Conservation (phyloP, 352 stramenopile species). For the Pythium brachiatum region DNA sequence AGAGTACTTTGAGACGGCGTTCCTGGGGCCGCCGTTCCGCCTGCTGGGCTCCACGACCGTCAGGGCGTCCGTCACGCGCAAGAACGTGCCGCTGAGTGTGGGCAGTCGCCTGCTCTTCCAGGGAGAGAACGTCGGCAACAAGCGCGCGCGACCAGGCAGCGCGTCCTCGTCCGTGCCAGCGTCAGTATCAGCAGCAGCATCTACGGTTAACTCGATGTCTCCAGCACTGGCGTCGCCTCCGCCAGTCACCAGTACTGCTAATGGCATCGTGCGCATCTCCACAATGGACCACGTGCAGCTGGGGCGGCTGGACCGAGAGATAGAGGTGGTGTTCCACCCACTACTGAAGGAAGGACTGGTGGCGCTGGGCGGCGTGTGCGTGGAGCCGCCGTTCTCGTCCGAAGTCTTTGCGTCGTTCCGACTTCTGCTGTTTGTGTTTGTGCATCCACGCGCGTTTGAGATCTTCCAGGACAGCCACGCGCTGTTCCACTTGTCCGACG, state of each 20-base stretch:
- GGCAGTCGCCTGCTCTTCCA: constrained; percentile 57
- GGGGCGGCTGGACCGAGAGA: constrained; percentile 54
- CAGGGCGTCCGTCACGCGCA: constrained; percentile 46
- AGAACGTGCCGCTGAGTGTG: constrained; percentile 33
- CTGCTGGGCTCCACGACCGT: constrained; percentile 48
- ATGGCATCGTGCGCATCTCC: constrained; percentile 56
- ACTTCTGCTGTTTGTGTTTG: constrained; percentile 56
- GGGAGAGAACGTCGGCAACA: constrained; percentile 71
- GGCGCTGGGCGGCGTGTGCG: constrained; percentile 43
- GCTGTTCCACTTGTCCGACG: constrained; percentile 64
- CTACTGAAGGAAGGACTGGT: constrained; percentile 64
- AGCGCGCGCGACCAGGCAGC: constrained; percentile 39
- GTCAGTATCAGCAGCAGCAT: too few relatives aligned
- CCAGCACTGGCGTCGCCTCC: not conserved
- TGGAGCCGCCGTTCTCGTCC: constrained; percentile 36
- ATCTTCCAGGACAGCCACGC: constrained; percentile 59
- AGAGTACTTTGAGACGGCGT: constrained; percentile 32
- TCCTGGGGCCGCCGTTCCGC: constrained; percentile 33
- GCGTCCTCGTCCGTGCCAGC: too few relatives aligned
- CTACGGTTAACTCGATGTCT: not conserved
- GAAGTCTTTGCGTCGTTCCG: constrained; percentile 74
- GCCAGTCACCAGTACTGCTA: constrained; percentile 2
- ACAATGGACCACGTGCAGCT: constrained; percentile 50
- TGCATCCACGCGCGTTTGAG: constrained; percentile 55
- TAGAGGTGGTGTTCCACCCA: constrained; percentile 58